Base-by-base conservation (phyloP, 192 early-diverging fungal species). In the Chytriomyces confervae region DNA sequence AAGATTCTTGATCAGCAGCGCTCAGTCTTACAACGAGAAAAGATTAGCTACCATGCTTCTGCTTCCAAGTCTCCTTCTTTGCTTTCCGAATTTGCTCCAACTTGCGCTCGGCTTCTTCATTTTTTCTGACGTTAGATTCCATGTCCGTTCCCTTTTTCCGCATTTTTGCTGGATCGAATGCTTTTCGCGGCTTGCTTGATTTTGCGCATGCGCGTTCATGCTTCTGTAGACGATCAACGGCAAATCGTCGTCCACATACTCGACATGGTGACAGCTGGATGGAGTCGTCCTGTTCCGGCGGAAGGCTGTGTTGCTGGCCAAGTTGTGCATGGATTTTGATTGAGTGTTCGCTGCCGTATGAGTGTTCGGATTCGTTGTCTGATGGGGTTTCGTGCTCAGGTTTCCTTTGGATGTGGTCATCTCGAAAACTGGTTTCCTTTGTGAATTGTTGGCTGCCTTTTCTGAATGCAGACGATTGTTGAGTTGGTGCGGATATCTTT, bases 201-300 rank as follows among this genome's bases (percentile, higher is more conserved):
- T 20, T 62, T 18, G 43, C 43, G 71, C 77, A 78, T 7, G 77
- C 77, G 1, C 44, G 51, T 61, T 72, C 77, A 46, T 78, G 77
- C 23, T 67, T 64, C 7, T 36, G 23, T 9, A 75, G 23, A n/a
- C 73, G 60, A 27, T 75, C 73, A 7, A 11, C 16, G 7, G 73
- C 73, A 23, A 75, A 75, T 65, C 11, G 51, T 29, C 73, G 60
- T 5, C 47, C 45, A 63, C 73, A 75, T 11, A 70, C 69, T 10
- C 51, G 69, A 20, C 69, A 70, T 3, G 50, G 49, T 8, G 27
- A 13, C 8, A 70, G 69, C 53, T 70, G 50, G 9, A 11, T 47
- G 10, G 13, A n/a, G 13, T 47, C 49, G 6, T 24, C 69, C 49
- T 70, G 50, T 70, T 70, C 69, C 13, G 47, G 49, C n/a, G 69